Conservation (phyloP, 2,329 filamentous ascomycete species). For the Hymenoscyphus salicellus region DNA sequence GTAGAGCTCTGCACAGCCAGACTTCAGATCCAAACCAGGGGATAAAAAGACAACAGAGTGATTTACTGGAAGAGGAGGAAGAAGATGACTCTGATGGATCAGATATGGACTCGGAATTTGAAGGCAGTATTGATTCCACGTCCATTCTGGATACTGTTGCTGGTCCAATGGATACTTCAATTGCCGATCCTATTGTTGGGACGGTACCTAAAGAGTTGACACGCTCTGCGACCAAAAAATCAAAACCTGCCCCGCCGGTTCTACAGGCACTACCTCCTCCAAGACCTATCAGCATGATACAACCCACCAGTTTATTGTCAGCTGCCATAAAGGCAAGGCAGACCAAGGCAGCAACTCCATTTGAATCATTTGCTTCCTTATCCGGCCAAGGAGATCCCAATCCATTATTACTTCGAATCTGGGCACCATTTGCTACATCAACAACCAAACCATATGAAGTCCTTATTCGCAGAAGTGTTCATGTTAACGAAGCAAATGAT, state of each 20-base stretch:
- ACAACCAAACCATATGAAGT: constrained; percentile 67
- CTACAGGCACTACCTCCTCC: constrained; percentile 69
- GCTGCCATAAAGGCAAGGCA: constrained; percentile 71
- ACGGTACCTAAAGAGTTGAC: constrained; percentile 60
- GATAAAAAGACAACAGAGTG: constrained; percentile 35
- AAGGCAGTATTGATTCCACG: constrained; percentile 65
- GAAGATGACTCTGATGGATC: constrained; percentile 61
- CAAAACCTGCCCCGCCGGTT: constrained; percentile 53
- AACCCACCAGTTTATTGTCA: constrained; percentile 68
- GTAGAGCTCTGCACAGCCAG: constrained; percentile 51
- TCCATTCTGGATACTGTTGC: constrained; percentile 67
- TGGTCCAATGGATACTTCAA: constrained; percentile 53
- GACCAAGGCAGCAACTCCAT: constrained; percentile 65
- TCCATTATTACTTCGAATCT: constrained; percentile 73
- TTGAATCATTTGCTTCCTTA: constrained; percentile 72
- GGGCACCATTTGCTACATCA: constrained; percentile 66
- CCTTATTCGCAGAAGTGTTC: constrained; percentile 65
- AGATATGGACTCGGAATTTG: constrained; percentile 63
- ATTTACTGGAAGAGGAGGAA: constrained; percentile 49
- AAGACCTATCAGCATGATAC: constrained; percentile 62
- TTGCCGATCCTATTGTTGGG: constrained; percentile 58
- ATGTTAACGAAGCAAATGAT: constrained; percentile 62
- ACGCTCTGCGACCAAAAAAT: constrained; percentile 62
- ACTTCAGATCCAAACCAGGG: constrained; percentile 48
- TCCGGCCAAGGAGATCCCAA: constrained; percentile 76